These are phyloP conservation scores for Colletotrichum shisoi DNA, from an alignment of 2,329 filamentous ascomycete genomes.

Conservation along the genomic window DNA sequence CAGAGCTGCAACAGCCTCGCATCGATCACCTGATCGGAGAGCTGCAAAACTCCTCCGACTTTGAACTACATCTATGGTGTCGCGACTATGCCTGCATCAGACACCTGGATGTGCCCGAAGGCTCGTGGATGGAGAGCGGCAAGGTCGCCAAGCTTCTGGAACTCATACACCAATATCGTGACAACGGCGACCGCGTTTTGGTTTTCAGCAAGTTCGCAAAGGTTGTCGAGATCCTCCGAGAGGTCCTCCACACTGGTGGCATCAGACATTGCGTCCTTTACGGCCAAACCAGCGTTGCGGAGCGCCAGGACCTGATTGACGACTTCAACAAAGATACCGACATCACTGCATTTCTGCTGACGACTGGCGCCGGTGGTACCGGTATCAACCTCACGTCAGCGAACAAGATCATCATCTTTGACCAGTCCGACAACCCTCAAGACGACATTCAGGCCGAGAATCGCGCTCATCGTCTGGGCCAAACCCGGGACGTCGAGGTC, in stretches of 20 bases:
- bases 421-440: conserved; percentile 96
- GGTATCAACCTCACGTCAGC: conserved; percentile 95
- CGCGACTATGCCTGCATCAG: conserved; percentile 65
- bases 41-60: conserved; percentile 67
- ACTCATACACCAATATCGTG: conserved; percentile 75
- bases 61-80: conserved; percentile 72
- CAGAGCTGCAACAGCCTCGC: conserved; percentile 61
- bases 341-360: conserved; percentile 91
- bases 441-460: conserved; percentile 99
- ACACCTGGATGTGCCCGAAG: conserved; percentile 61
- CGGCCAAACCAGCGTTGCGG: conserved; percentile 80
- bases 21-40: conserved; percentile 63
- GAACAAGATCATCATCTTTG: conserved; percentile 98
- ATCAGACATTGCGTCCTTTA: conserved; percentile 87
- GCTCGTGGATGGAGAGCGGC: conserved; percentile 70
- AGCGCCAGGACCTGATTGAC: conserved; percentile 88
- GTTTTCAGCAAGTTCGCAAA: conserved; percentile 95
- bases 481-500: conserved; percentile 89
- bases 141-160: conserved; percentile 85
- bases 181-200: conserved; percentile 84
- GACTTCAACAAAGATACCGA: conserved; percentile 77
- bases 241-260: conserved; percentile 75
- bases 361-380: conserved; percentile 93
- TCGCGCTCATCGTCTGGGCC: conserved; percentile 91
- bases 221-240: conserved; percentile 87